Conservation (phyloP, 2,329 filamentous ascomycete genomes). For the Microcyclosporella mali region DNA sequence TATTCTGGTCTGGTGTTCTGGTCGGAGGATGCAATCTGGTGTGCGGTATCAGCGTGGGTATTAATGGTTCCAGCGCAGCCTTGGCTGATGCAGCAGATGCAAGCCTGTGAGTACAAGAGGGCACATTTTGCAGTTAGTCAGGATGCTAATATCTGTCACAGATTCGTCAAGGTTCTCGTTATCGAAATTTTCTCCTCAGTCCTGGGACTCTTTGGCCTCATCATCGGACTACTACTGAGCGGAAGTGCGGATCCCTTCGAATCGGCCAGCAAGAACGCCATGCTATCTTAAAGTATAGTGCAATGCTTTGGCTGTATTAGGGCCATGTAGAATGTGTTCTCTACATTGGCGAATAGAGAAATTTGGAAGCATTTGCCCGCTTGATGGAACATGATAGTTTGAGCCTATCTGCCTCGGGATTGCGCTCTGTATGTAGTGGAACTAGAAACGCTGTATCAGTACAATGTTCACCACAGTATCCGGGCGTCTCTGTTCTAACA, state of each 20-base stretch:
- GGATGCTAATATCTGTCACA: constrained; percentile 36
- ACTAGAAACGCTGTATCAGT: too few relatives aligned
- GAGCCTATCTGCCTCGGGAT: too few relatives aligned
- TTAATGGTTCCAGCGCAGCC: constrained; percentile 95
- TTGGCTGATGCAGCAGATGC: constrained; percentile 92
- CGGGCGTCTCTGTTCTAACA: too few relatives aligned
- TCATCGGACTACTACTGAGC: constrained; percentile 83
- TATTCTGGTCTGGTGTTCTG: constrained; percentile 94
- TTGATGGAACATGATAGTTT: background rate
- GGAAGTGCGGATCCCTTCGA: constrained; percentile 73
- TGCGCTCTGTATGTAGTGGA: too few relatives aligned
- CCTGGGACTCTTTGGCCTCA: constrained; percentile 89
- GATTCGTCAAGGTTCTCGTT: constrained; percentile 97
- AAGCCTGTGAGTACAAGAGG: constrained; percentile 60
- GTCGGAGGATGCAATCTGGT: constrained; percentile 94
- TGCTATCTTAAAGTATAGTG: too few relatives aligned
- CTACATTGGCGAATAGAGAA: too few relatives aligned
- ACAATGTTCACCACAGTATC: too few relatives aligned
- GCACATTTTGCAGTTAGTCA: background rate
- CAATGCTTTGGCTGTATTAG: too few relatives aligned
- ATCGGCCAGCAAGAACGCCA: background rate
- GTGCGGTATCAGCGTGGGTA: constrained; percentile 92
- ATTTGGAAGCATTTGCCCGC: constrained; percentile 1
- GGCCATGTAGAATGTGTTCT: too few relatives aligned
- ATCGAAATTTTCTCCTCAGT: constrained; percentile 99